Base-by-base conservation (phyloP, 805 yeast species). In the Candida tibetensis region DNA sequence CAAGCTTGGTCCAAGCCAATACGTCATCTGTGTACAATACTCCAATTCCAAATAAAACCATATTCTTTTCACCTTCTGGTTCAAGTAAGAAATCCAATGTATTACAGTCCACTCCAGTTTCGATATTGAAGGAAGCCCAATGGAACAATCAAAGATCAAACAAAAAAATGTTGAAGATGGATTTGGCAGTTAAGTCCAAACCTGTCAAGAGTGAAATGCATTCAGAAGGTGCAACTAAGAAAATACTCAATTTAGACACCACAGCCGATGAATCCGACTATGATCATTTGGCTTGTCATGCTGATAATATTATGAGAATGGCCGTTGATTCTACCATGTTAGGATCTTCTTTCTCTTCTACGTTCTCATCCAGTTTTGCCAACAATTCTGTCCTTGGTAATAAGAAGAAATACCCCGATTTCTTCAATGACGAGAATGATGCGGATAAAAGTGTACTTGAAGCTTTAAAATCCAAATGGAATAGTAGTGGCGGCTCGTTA, bases 251-350 rank as follows among this genome's bases (percentile, higher is more conserved):
- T 2, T 18, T 19, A 12, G 32, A n/a, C 12, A 12, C 22, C 5
- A 30, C 35, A 2, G 39, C 21, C 1, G 62, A 58, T 15, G 53
- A 47, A 13, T 51, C 62, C 2, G 60, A 55, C 32, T 52, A 53
- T 22, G 74, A 69, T 45, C 60, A 60, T 15, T 58, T 69, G 41
- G 74, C 74, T 4, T 69, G 73, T 37, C 74, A 69, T 43, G 74
- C 74, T 2, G 69, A 68, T 34, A 66, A 65, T 38, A 69, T 69
- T 39, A 55, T 69, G 60, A 53, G 70, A 16, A 69, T 69, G 74
- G 74, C 74, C 4, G 68, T 69, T 33, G 74, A 69, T 42, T 63
- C 74, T 18, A 69, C 74, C 2, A 63, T 69, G 69, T 53, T 68
- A 35, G 71, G 71, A 1, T 66, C 72, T 1, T 62, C 69, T 5